Evolutionary conservation across 371 early-diverging fungal species (phyloP).

Genomic region (Mucor racemosus): DNA sequence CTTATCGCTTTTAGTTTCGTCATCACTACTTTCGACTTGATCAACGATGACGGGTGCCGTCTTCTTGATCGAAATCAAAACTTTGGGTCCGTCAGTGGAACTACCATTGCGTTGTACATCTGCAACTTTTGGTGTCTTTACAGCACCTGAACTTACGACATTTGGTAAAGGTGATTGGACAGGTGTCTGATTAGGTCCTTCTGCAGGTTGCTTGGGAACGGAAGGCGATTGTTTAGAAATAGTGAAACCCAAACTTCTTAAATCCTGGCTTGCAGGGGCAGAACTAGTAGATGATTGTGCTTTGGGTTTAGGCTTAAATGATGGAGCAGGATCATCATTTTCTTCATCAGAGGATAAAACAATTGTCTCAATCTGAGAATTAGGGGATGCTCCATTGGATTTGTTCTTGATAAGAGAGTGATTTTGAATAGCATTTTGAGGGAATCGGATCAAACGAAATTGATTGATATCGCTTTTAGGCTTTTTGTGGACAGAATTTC

Average conservation of each 20-base stretch:
- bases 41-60: not conserved
- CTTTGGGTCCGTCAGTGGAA: not conserved
- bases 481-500: not conserved
- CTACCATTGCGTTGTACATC: no score
- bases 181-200: not conserved
- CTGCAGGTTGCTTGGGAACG: not conserved
- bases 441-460: not conserved
- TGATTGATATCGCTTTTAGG: not conserved
- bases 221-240: not conserved
- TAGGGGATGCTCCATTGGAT: not conserved
- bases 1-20: not conserved
- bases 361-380: not conserved
- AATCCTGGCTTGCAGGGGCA: not conserved
- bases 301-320: not conserved
- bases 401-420: not conserved
- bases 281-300: not conserved
- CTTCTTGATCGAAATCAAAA: not conserved
- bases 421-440: not conserved
- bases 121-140: no score
- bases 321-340: not conserved
- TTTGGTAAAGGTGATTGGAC: not conserved
- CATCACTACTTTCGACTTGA: not conserved
- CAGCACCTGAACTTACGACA: no score
- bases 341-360: slow-evolving; percentile 20
- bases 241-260: not conserved